Percentiles rank a stretch among this genome's conserved stretches.
phyloP scores from a whole-genome alignment of 345 rosid species.

The Mallotus nudiflorus region DNA sequence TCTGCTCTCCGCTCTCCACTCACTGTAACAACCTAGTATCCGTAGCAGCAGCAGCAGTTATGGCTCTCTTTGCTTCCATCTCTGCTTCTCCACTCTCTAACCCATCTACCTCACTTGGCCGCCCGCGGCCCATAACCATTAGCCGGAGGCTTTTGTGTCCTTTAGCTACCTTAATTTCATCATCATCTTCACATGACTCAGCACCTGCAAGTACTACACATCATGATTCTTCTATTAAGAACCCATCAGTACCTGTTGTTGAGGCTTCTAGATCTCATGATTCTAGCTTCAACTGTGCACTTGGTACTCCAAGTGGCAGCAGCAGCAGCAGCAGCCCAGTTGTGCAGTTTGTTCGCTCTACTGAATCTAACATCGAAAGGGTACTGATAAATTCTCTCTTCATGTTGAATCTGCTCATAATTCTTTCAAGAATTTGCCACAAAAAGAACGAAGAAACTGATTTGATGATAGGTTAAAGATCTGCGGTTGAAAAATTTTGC shows the following conservation, averaged over 20 bases:
- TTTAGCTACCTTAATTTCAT: conserved; percentile 46
- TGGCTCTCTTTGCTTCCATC: conserved; percentile 56
- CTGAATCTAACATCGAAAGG: conserved; percentile 76
- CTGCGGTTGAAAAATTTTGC: conserved; percentile 2
- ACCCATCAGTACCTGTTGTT: conserved; percentile 28
- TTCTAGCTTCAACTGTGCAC: conserved; percentile 39
- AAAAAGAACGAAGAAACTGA: background rate
- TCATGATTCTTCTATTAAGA: conserved; percentile 21
- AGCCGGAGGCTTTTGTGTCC: conserved; percentile 30
- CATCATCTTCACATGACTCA: conserved; percentile 45
- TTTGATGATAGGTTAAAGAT: background rate
- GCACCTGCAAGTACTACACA: conserved; percentile 23
- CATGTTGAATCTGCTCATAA: background rate
- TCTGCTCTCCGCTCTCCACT: no score
- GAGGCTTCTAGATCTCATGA: conserved; percentile 36
- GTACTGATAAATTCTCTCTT: conserved; percentile 37
- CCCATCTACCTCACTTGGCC: conserved; percentile 22
- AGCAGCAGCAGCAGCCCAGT: no score
- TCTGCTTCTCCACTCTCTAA: conserved; percentile 41
- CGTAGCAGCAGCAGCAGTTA: conserved; percentile 7
- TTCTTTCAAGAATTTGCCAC: no score
- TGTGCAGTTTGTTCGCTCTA: conserved; percentile 51
- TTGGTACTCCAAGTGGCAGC: conserved; percentile 34
- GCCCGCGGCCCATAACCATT: conserved; percentile 14
- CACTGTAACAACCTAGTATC: no score